A percentile compares a stretch with the other conserved stretches of the same genome.
Evolutionary conservation across 78 protist genomes (phyloP).

Genomic region (Pigoraptor vietnamica): DNA sequence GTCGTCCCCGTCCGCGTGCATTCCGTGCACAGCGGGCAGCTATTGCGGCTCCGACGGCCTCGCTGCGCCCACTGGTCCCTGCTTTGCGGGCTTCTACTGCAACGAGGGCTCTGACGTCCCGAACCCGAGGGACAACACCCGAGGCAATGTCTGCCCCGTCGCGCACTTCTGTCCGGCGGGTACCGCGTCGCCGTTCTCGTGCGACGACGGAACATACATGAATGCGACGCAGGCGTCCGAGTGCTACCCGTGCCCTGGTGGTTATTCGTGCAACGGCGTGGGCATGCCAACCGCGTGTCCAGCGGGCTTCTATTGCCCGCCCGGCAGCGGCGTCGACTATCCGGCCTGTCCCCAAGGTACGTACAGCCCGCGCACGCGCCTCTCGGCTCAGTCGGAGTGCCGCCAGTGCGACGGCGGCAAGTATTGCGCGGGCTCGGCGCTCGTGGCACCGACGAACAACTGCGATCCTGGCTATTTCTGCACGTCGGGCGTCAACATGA

Average conservation of each 20-base stretch:
- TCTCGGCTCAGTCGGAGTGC: not conserved
- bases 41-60: not conserved
- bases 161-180: slow-evolving; percentile 16
- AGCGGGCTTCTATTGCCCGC: not conserved
- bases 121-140: not conserved
- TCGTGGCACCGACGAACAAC: slow-evolving; percentile 2
- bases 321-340: not conserved
- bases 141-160: slow-evolving; percentile 10
- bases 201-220: not conserved
- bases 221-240: not conserved
- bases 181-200: not conserved
- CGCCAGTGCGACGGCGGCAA: slow-evolving; percentile 19
- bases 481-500: slow-evolving; percentile 6
- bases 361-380: not conserved
- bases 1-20: not conserved
- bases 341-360: not conserved
- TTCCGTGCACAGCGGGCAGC: slow-evolving; percentile 1
- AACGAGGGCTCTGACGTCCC: not conserved
- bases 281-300: not conserved
- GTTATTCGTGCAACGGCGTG: not conserved
- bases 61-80: not conserved
- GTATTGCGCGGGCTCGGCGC: slow-evolving; percentile 27
- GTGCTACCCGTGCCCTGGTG: not conserved
- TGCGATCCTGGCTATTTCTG: slow-evolving; percentile 43
- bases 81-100: not conserved